Base-by-base conservation (phyloP, 345 rosid species). In the Aquilaria malaccensis region DNA sequence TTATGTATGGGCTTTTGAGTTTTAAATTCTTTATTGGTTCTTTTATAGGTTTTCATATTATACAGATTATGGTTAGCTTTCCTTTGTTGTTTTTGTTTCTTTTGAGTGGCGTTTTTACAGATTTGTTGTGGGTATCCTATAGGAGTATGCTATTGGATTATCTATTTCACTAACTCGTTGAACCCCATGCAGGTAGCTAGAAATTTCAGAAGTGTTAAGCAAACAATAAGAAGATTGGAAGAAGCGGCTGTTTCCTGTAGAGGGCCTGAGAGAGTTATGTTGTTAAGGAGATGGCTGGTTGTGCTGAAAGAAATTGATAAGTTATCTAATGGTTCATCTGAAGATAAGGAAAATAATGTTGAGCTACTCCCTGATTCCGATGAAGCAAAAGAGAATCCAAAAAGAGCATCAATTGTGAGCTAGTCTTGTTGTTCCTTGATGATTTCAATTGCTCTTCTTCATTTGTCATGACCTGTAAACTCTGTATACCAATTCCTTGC, bases 181-280 rank as follows among this genome's bases (percentile, higher is more conserved):
- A 13, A 64, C 37, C 32, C 1, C 41, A 33, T 71, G 67, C 73
- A 93, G 99, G 87, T 84, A 22, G 67, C 65, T 62, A 83, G 89
- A 57, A 87, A 67, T 63, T 68, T 69, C 61, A 83, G 67, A 74
- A 94, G 97, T 65, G 87, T 61, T 47, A 83, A 71, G 74, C 87
- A 81, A 67, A 89, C 97, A 3, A 74, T 86, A 30, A 87, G 71
- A 81, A 81, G 97, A 71, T 67, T 93, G 75, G 98, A 94, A 74
- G 96, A 89, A 67, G 90, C 90, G 43, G 96, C 96, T 6, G 74
- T 94, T 29, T 76, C 88, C 22, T 85, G 80, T 63, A 77, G 86
- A 54, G 97, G 97, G 13, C 75, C 81, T 13, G 97, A 89, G 70
- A 84, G 97, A 67, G 76, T 82, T 67, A 62, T 80, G 80, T 69